Evolutionary conservation across 2,329 filamentous ascomycete species (phyloP).

Genomic region (Metarhizium album): DNA sequence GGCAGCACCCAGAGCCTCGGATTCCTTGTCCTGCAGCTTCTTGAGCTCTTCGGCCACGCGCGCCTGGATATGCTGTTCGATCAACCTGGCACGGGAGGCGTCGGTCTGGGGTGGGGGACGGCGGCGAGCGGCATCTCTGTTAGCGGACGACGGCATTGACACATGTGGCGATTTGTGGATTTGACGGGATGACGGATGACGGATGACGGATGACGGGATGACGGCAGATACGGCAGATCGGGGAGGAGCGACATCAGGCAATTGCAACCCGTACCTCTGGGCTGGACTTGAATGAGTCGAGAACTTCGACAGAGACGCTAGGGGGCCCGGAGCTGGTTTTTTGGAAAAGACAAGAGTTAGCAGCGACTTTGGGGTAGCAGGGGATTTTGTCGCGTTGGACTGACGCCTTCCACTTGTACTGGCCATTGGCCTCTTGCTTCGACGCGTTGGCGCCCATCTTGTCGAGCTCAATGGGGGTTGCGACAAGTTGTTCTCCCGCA

Average conservation of each 20-base stretch:
- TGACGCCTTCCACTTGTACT: conserved; percentile 45
- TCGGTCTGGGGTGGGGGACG: conserved; percentile 66
- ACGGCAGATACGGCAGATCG: too few relatives aligned
- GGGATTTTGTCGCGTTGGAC: conserved; percentile 14
- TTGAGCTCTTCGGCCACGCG: conserved; percentile 80
- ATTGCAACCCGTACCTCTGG: conserved; percentile 55
- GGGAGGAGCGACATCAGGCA: background rate
- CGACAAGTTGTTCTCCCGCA: conserved; percentile 17
- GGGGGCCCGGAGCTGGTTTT: conserved; percentile 32
- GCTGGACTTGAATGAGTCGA: conserved; percentile 74
- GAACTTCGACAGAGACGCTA: conserved; percentile 65
- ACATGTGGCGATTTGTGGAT: background rate
- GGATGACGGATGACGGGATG: too few relatives aligned
- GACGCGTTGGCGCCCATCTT: conserved; percentile 48
- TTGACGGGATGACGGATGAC: too few relatives aligned
- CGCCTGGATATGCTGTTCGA: conserved; percentile 80
- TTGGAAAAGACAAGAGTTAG: background rate
- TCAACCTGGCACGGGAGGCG: conserved; percentile 67
- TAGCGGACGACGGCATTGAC: background rate
- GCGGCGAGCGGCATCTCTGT: background rate
- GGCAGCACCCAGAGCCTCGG: conserved; percentile 56
- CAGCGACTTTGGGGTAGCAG: background rate
- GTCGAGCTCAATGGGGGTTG: conserved; percentile 26
- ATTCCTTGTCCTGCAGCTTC: conserved; percentile 61
- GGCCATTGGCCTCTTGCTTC: conserved; percentile 29